Evolutionary conservation across 1,284 basidiomycete species (phyloP), one percentile per base, ranked within the genome.

Genomic region (Pulveroboletus sp.): DNA sequence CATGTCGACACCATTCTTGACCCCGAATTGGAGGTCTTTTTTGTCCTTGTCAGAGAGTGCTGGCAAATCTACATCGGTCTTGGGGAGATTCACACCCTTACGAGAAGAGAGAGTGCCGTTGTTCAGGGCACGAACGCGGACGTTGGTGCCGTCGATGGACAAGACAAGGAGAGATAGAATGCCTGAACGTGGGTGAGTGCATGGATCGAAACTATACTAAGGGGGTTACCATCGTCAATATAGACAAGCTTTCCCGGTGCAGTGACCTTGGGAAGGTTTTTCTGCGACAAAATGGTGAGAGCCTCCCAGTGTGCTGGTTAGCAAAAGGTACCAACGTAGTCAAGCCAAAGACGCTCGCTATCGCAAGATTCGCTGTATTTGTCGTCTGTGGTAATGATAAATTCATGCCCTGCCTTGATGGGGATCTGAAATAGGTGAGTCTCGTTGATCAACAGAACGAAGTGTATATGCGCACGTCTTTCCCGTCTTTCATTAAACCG

Each of bases 11-110:
- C 89, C 87, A 76, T 99, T 98, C 81, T 89, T 91, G 73, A 98
- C 96, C 77, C 97, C 97, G 65, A 99, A 99, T 62, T 82, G 76
- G 57, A 99, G 79, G 75, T 99, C 97, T 62, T 87, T 85, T 81
- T 96, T 96, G 83, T 99, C 97, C 84, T 99, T 99, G 58, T 95
- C 93, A 57, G 96, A 98, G 52, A 99, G 87, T 53, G 97, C 94
- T 55, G 97, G 97, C 52, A 99, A 88, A 78, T 99, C 97, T 70
- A 99, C 97, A 28, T 91, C 85, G 63, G 97, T 98, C 78, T 98
- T 97, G 69, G 97, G 97, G 58, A 99, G 87, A 79, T 99, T 99
- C 78, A 99, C 97, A 76, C 97, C 97, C 83, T 99, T 99, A 76
- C 94, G 92, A 59, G 95, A 98, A 51, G 92, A 94, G 65, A 99